Base-by-base conservation (phyloP, 2,329 filamentous ascomycete species). In the Monosporascus sp. region DNA sequence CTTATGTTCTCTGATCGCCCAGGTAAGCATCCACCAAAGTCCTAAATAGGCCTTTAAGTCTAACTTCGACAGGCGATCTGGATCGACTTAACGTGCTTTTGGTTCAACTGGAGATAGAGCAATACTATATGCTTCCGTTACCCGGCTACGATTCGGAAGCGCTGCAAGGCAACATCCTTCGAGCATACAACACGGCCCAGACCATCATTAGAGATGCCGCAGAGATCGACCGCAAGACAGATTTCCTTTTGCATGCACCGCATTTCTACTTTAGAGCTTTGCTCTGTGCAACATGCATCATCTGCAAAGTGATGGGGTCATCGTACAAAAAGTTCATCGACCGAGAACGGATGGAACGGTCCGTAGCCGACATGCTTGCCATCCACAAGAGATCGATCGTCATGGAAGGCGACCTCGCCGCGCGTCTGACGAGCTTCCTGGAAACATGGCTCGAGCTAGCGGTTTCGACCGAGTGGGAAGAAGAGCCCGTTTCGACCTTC, bases 61-160 rank as follows among this genome's bases (percentile, higher is more conserved):
- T 27, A 31, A 46, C 26, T 22, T 27, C 8, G 16, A 17, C 3
- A 60, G 58, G 78, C 51, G 78, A 79, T 40, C 64, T 78, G 22
- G 74, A 78, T 50, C 69, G 73, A 17, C 78, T 81, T 60, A 75
- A 77, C 48, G 65, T 78, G 8, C 64, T 81, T 3, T 70, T 77
- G 0, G 74, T 78, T 1, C 71, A 76, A 22, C 70, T 80, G n/a
- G 78, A 82, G 52, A 72, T 82, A 8, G 78, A 82, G 56, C 66
- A 70, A 1, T 80, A 76, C 64, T 81, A 81, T 67, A 76, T 81
- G 58, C 70, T 74, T 56, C 75, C 75, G 3, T 69, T 72, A 0
- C 69, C 73, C 2, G 70, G 69, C 19, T 68, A 67, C 55, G 70
- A 64, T 57, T 63, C 64, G 2, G 72, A 70, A 41, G 68, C 65